Base-by-base conservation (phyloP, 208 protist genomes). In the Crithidia brevicula region DNA sequence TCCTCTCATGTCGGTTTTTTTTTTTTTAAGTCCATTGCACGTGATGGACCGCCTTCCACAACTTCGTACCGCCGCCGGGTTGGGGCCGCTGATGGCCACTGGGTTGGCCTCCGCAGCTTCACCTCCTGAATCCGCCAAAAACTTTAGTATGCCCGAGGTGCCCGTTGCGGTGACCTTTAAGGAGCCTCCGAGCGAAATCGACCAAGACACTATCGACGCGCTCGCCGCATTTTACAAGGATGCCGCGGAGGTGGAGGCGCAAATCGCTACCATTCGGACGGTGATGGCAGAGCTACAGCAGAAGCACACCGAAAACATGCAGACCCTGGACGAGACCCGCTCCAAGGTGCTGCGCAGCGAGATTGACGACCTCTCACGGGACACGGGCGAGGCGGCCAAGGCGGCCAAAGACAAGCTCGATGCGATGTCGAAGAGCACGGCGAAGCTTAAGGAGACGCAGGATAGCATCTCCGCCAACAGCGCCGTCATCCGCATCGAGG, bases 401-500 rank as follows among this genome's bases (percentile, higher is more conserved):
- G 38, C 54, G 1, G 71, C 81, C 0, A 88, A 91, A 56, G 72
- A 86, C 27, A 69, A 45, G 31, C 63, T 93, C 18, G 77, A 72
- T 20, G 57, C 27, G 25, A 54, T 54, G 49, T 34, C 49, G 49
- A 54, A 54, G 49, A 57, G 68, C 27, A 95, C 80, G 11, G 82
- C 81, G n/a, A 71, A 74, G 64, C 74, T 94, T 34, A 93, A 93
- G 72, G 72, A 85, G 54, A 76, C 67, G 22, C 75, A 69, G 28
- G 84, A 88, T 51, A 88, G 60, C 58, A 74, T 75, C 36, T 60
- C 81, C 34, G 79, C 70, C 27, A 88, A 96, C 74, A 81, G 77
- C 42, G 89, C 89, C 23, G 74, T 94, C 54, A 86, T 96, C 59
- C 85, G 88, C 34, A 95, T 97, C 56, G 74, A 92, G 63, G 86